phyloP scores from a whole-genome alignment of 2,329 filamentous ascomycete genomes.

The Penicillium occitanis region DNA sequence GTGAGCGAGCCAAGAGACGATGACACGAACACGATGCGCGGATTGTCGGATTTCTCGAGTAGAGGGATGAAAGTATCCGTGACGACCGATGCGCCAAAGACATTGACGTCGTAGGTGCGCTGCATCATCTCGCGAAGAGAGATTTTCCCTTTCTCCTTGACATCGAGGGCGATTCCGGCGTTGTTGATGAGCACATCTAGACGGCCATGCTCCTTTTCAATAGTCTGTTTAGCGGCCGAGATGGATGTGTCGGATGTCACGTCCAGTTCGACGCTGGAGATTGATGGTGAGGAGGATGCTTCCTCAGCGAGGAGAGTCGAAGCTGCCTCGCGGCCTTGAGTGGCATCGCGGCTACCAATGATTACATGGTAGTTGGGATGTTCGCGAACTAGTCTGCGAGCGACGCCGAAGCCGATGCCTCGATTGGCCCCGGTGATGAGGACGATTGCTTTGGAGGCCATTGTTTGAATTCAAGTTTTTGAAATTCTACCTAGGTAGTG shows the following conservation, averaged over 20 bases:
- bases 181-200: constrained; percentile 21
- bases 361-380: constrained; percentile 15
- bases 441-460: constrained; percentile 4
- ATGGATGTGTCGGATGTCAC: constrained; percentile 18
- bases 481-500: background rate
- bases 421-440: constrained; percentile 16
- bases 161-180: constrained; percentile 13
- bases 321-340: constrained; percentile 9
- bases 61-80: constrained; percentile 31
- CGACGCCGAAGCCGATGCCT: constrained; percentile 13
- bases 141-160: constrained; percentile 4
- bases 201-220: background rate
- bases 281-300: background rate
- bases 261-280: constrained; percentile 13
- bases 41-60: constrained; percentile 27
- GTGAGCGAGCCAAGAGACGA: constrained; percentile 29
- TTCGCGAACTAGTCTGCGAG: background rate
- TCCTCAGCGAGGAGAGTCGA: constrained; percentile 3
- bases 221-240: background rate
- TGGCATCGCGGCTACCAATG: constrained; percentile 12
- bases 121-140: constrained; percentile 22
- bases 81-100: constrained; percentile 29
- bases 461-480: background rate
- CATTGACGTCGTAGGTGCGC: constrained; percentile 30
- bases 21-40: constrained; percentile 31